A percentile compares a stretch with the other conserved stretches of the same genome.
Conservation (phyloP, 352 stramenopile genomes). For the Blastocystis sp. region DNA sequence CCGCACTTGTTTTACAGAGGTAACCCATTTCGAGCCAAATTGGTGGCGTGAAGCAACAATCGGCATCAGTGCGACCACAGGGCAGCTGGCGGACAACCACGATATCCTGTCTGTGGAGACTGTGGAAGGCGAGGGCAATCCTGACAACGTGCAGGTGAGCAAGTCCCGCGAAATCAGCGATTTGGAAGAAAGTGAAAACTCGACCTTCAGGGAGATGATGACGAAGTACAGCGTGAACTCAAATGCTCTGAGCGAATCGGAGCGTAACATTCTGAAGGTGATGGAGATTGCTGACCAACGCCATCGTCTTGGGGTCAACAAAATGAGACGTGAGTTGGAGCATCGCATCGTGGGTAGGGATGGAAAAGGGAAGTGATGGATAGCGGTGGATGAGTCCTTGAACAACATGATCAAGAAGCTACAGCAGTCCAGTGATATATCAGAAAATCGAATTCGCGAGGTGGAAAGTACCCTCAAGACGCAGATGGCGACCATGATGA, state of each 20-base stretch:
- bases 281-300: slow-evolving; percentile 35
- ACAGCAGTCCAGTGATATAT: slow-evolving; percentile 65
- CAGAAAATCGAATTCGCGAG: slow-evolving; percentile 65
- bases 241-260: slow-evolving; percentile 12
- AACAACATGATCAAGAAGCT: slow-evolving; percentile 77
- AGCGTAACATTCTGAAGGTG: slow-evolving; percentile 19
- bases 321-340: slow-evolving; percentile 67
- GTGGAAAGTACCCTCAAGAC: slow-evolving; percentile 63
- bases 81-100: slow-evolving; percentile 74
- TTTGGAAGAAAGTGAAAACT: slow-evolving; percentile 58
- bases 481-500: slow-evolving; percentile 27
- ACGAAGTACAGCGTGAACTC: slow-evolving; percentile 18
- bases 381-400: slow-evolving; percentile 69
- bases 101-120: slow-evolving; percentile 67
- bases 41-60: slow-evolving; percentile 65
- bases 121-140: slow-evolving; percentile 18
- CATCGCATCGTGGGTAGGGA: slow-evolving; percentile 72
- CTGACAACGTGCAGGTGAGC: slow-evolving; percentile 7
- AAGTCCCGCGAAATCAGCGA: background rate
- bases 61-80: slow-evolving; percentile 69
- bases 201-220: background rate
- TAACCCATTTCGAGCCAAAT: slow-evolving; percentile 55
- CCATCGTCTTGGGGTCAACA: slow-evolving; percentile 37
- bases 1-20: slow-evolving; percentile 63
- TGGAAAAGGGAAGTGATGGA: background rate